These are phyloP conservation scores for Kodamaea sp. DNA, from an alignment of 1,139 yeast genomes.

Conservation along the genomic window DNA sequence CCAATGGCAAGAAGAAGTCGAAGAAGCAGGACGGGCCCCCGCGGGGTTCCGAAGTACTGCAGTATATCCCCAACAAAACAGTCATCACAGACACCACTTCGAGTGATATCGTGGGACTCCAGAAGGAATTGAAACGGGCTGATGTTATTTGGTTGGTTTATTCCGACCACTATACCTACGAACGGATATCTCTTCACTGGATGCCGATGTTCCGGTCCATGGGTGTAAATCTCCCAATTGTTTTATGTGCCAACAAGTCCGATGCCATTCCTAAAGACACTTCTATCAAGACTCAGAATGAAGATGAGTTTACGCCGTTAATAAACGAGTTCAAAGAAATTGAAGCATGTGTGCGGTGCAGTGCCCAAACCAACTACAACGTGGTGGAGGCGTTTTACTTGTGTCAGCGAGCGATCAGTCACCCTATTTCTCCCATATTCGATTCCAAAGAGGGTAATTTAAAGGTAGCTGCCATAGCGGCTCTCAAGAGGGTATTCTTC, in stretches of 20 bases:
- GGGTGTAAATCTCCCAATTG: slow-evolving; percentile 93
- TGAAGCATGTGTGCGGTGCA: slow-evolving; percentile 85
- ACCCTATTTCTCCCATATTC: slow-evolving; percentile 90
- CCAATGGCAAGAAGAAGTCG: slow-evolving; percentile 10
- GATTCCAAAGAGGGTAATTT: slow-evolving; percentile 87
- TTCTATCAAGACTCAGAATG: slow-evolving; percentile 35
- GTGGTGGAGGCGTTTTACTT: slow-evolving; percentile 89
- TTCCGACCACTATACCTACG: slow-evolving; percentile 92
- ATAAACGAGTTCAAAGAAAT: slow-evolving; percentile 91
- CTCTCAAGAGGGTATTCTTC: slow-evolving; percentile 78
- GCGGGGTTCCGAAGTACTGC: slow-evolving; percentile 20
- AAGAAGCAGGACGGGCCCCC: slow-evolving; percentile 5
- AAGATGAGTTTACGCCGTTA: slow-evolving; percentile 83
- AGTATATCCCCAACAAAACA: slow-evolving; percentile 65
- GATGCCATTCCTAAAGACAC: slow-evolving; percentile 39
- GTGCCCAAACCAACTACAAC: slow-evolving; percentile 77
- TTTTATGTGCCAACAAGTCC: slow-evolving; percentile 81
- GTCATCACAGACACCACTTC: slow-evolving; percentile 79
- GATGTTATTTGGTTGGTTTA: slow-evolving; percentile 93
- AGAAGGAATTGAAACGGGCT: slow-evolving; percentile 76
- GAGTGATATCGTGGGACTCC: slow-evolving; percentile 59
- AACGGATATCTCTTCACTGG: slow-evolving; percentile 89
- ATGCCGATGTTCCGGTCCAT: slow-evolving; percentile 86
- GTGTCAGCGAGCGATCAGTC: slow-evolving; percentile 88
- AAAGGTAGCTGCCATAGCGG: slow-evolving; percentile 75